Conservation (phyloP, 1,139 yeast genomes). For the Saccharomycopsis hybrid region DNA sequence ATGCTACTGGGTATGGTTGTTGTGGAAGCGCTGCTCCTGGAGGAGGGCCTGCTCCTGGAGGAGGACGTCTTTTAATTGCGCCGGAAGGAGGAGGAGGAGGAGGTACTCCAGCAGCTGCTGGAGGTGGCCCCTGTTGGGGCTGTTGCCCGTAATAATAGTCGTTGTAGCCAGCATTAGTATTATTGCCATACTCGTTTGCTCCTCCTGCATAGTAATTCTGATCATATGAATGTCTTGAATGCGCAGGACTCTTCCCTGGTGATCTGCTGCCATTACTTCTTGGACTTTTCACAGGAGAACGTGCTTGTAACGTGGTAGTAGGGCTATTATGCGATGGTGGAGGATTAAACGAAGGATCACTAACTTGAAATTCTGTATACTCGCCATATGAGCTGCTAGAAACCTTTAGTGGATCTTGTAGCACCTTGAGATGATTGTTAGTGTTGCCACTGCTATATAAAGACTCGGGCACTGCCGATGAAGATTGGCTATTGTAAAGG, state of each 20-base stretch:
- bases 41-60: not conserved
- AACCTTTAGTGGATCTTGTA: too few relatives aligned
- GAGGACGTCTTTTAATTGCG: not conserved
- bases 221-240: too few relatives aligned
- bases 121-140: not conserved
- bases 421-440: not conserved
- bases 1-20: conserved; percentile 1
- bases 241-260: too few relatives aligned
- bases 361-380: too few relatives aligned
- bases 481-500: conserved; percentile 4
- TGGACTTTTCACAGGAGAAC: not conserved
- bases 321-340: too few relatives aligned
- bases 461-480: conserved; percentile 7
- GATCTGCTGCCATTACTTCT: too few relatives aligned
- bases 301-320: not conserved
- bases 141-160: not conserved
- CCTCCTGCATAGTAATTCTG: too few relatives aligned
- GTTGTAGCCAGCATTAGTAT: too few relatives aligned
- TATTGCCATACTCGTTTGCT: too few relatives aligned
- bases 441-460: not conserved
- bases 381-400: too few relatives aligned
- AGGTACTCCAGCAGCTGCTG: not conserved
- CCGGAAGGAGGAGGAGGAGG: not conserved
- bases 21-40: conserved; percentile 1
- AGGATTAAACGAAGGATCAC: too few relatives aligned